These are phyloP conservation scores for Saposhnikovia divaricata DNA, from an alignment of 129 eudicot species.

Conservation along the genomic window DNA sequence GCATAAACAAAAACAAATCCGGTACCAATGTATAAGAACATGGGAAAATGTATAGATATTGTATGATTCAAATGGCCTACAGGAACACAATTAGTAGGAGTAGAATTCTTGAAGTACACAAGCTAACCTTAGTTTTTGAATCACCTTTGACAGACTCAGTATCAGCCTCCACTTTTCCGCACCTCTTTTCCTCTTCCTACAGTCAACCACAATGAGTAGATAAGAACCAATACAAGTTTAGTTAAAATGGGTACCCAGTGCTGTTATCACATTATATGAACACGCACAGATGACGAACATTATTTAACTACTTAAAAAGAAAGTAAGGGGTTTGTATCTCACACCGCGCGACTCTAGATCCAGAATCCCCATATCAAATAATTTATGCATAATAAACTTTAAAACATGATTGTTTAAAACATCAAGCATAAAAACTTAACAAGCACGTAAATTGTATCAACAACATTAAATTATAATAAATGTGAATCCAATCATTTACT, in stretches of 20 bases:
- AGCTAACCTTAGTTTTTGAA: slow-evolving; percentile 37
- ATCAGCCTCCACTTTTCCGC: slow-evolving; percentile 23
- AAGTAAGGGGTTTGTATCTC: too few relatives aligned
- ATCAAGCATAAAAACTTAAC: too few relatives aligned
- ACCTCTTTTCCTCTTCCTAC: slow-evolving; percentile 42
- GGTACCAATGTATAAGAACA: neutral
- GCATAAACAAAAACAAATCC: neutral
- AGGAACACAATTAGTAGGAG: neutral
- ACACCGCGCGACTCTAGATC: too few relatives aligned
- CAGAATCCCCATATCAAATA: too few relatives aligned
- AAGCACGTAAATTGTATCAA: too few relatives aligned
- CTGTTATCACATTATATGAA: neutral
- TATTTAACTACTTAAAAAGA: too few relatives aligned
- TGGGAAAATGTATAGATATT: neutral
- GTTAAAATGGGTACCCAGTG: neutral
- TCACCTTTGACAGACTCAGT: slow-evolving; percentile 10
- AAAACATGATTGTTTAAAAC: too few relatives aligned
- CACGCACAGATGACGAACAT: neutral
- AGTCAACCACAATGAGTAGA: neutral
- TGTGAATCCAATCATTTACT: too few relatives aligned
- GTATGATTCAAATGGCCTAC: neutral
- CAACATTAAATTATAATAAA: too few relatives aligned
- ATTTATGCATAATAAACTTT: too few relatives aligned
- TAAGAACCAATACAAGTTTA: neutral
- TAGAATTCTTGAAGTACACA: neutral